Percentiles rank a stretch among this genome's conserved stretches.
These are phyloP conservation scores for Fusarium sp. DNA, from an alignment of 2,329 filamentous ascomycete genomes.

Conservation along the genomic window DNA sequence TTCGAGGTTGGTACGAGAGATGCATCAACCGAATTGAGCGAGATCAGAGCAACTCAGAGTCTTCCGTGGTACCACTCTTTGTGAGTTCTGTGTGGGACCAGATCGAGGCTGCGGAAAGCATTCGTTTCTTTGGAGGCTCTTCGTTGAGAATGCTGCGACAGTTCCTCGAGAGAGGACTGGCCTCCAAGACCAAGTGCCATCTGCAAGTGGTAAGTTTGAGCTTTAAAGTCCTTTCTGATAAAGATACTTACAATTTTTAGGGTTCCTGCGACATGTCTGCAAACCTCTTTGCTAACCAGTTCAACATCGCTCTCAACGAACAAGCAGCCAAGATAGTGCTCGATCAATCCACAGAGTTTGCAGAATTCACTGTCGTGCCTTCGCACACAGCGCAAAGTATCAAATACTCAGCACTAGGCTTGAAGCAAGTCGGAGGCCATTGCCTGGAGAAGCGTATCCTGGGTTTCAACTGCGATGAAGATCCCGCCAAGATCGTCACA, in stretches of 20 bases:
- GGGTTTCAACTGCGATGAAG: slow-evolving; percentile 41
- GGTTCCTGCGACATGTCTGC: slow-evolving; percentile 38
- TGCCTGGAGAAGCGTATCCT: slow-evolving; percentile 34
- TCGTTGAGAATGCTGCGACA: slow-evolving; percentile 34
- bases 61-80: slow-evolving; percentile 6
- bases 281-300: slow-evolving; percentile 41
- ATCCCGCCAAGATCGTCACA: slow-evolving; percentile 34
- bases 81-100: slow-evolving; percentile 21
- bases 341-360: slow-evolving; percentile 20
- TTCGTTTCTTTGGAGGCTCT: slow-evolving; percentile 39
- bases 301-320: slow-evolving; percentile 38
- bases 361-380: slow-evolving; percentile 36
- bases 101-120: slow-evolving; percentile 29
- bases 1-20: slow-evolving; percentile 32
- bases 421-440: slow-evolving; percentile 23
- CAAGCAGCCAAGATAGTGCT: slow-evolving; percentile 32
- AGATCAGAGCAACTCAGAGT: background rate
- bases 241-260: slow-evolving; percentile 9
- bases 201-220: slow-evolving; percentile 32
- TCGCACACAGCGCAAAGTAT: slow-evolving; percentile 41
- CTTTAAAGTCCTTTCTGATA: background rate
- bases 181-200: slow-evolving; percentile 33
- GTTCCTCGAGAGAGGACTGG: slow-evolving; percentile 33
- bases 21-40: slow-evolving; percentile 20
- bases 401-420: slow-evolving; percentile 31